These are phyloP conservation scores for Endoconidiophora laricicola DNA, from an alignment of 2,329 filamentous ascomycete species.

Conservation along the genomic window DNA sequence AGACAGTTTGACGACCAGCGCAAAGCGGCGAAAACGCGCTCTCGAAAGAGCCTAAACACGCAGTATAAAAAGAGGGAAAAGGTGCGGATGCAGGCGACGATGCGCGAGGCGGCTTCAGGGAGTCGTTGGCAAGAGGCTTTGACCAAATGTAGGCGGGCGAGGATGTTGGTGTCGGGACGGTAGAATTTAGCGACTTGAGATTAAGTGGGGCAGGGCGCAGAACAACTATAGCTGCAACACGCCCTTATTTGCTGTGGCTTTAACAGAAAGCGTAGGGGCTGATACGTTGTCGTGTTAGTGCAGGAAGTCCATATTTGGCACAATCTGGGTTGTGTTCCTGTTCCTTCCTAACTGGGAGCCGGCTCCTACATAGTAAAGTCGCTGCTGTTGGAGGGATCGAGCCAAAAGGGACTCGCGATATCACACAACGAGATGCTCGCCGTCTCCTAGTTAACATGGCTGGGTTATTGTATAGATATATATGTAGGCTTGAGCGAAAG, in stretches of 20 bases:
- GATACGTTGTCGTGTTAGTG: too few relatives aligned
- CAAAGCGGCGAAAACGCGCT: slow-evolving; percentile 2
- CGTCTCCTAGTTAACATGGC: too few relatives aligned
- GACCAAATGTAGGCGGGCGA: slow-evolving; percentile 8
- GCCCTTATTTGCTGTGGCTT: too few relatives aligned
- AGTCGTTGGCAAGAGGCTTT: slow-evolving; percentile 4
- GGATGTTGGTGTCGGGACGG: slow-evolving; percentile 9
- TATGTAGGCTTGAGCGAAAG: too few relatives aligned
- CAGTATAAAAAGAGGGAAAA: neutral
- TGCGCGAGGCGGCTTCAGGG: neutral
- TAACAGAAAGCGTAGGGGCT: too few relatives aligned
- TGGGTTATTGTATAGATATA: too few relatives aligned
- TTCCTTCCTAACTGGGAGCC: slow-evolving; percentile 4
- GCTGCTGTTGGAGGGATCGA: too few relatives aligned
- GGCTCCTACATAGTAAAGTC: neutral
- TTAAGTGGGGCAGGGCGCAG: slow-evolving; percentile 3
- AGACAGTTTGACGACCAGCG: neutral
- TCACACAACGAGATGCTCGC: too few relatives aligned
- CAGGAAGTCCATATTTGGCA: too few relatives aligned
- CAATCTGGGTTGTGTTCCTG: neutral
- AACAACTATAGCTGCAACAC: too few relatives aligned
- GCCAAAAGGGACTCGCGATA: too few relatives aligned
- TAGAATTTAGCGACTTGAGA: slow-evolving; percentile 11
- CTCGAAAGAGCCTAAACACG: slow-evolving; percentile 10
- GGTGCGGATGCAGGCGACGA: neutral